These are phyloP conservation scores for Colletotrichum tamarilloi DNA, from an alignment of 2,329 filamentous ascomycete species.

Conservation along the genomic window DNA sequence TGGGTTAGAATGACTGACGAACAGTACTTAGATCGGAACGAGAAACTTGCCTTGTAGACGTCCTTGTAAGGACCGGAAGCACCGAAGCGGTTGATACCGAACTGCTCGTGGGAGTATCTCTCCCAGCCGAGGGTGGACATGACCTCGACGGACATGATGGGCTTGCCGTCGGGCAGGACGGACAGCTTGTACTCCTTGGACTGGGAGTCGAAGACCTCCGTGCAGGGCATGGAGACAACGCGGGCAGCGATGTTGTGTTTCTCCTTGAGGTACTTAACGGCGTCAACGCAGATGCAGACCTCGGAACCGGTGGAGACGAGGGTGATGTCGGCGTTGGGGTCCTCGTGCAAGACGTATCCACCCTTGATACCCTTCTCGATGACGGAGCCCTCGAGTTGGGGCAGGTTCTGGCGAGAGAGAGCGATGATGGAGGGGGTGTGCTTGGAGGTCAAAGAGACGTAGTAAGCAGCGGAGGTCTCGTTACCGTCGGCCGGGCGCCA, in stretches of 20 bases:
- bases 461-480: slow-evolving; percentile 98
- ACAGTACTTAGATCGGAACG: not conserved
- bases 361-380: slow-evolving; percentile 93
- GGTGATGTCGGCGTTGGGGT: slow-evolving; percentile 85
- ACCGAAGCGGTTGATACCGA: slow-evolving; percentile 98
- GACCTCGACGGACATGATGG: slow-evolving; percentile 92
- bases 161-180: slow-evolving; percentile 93
- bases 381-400: slow-evolving; percentile 94
- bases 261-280: slow-evolving; percentile 90
- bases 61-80: slow-evolving; percentile 97
- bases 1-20: slow-evolving; percentile 47
- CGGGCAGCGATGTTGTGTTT: slow-evolving; percentile 89
- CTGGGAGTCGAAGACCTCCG: slow-evolving; percentile 96
- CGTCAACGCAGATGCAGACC: slow-evolving; percentile 92
- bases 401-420: slow-evolving; percentile 97
- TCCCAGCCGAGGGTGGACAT: slow-evolving; percentile 99
- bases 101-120: slow-evolving; percentile 99
- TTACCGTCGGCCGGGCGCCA: slow-evolving; percentile 99
- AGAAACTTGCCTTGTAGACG: slow-evolving; percentile 82
- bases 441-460: slow-evolving; percentile 90
- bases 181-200: slow-evolving; percentile 93
- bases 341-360: slow-evolving; percentile 91
- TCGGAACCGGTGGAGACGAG: slow-evolving; percentile 96
- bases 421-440: slow-evolving; percentile 93
- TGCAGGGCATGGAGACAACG: slow-evolving; percentile 95